These are phyloP conservation scores for Parathielavia appendiculata DNA, from an alignment of 495 filamentous ascomycete genomes.

Conservation along the genomic window DNA sequence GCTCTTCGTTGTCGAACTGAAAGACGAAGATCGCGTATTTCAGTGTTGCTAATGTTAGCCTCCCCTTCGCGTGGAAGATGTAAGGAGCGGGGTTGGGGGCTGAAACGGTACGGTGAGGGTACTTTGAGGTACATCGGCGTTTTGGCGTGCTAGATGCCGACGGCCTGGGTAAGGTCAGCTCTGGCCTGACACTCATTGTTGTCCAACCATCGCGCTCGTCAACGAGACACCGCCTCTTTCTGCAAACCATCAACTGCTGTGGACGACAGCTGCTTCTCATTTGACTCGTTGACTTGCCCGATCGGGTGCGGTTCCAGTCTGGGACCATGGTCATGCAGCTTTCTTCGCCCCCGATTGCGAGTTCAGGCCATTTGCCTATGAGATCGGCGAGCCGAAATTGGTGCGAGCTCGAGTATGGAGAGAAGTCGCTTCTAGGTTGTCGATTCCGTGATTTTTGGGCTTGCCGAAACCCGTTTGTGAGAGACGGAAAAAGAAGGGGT, in stretches of 20 bases:
- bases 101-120: conserved; percentile 5
- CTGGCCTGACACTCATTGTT: not conserved
- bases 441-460: no score
- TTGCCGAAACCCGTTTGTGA: no score
- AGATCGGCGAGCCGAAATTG: not conserved
- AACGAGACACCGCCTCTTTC: not conserved
- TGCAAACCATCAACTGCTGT: not conserved
- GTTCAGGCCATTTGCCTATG: not conserved
- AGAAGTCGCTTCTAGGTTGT: no score
- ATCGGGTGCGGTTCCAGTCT: not conserved
- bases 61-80: not conserved
- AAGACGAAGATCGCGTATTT: not conserved
- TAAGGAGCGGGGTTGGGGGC: not conserved
- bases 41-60: no score
- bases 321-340: not conserved
- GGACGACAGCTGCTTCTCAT: not conserved
- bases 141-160: conserved; percentile 7
- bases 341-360: not conserved
- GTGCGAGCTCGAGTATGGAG: no score
- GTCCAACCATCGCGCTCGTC: not conserved
- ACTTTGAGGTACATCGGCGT: conserved; percentile 12
- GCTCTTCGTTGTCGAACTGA: not conserved
- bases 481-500: no score
- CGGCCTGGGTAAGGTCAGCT: not conserved
- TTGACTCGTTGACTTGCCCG: not conserved